These are phyloP conservation scores for Arthrobotrys pseudoclavata DNA, from an alignment of 2,329 filamentous ascomycete genomes.

Conservation along the genomic window DNA sequence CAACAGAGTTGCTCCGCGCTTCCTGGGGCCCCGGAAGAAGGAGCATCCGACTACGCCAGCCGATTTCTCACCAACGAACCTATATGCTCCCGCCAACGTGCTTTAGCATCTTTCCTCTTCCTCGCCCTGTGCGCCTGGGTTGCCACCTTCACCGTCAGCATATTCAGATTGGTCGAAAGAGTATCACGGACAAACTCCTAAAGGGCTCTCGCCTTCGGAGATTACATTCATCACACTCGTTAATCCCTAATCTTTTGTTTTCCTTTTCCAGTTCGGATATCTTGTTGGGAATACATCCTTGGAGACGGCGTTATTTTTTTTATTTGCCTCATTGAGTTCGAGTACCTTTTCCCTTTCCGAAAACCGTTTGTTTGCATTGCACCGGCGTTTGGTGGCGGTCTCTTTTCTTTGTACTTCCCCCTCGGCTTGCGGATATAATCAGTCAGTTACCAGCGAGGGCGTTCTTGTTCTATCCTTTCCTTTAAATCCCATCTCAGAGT, in stretches of 20 bases:
- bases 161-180: conserved; percentile 77
- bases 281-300: conserved; percentile 15
- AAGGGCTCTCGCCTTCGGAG: neutral
- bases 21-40: conserved; percentile 65
- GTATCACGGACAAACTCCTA: conserved; percentile 65
- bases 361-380: conserved; percentile 40
- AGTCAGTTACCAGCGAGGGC: conserved; percentile 36
- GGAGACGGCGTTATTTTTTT: conserved; percentile 35
- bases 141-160: conserved; percentile 87
- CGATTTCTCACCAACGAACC: conserved; percentile 63
- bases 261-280: conserved; percentile 5
- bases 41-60: conserved; percentile 61
- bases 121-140: conserved; percentile 90
- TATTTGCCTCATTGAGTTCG: conserved; percentile 21
- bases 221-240: conserved; percentile 28
- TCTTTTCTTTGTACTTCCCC: conserved; percentile 40
- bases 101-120: conserved; percentile 82
- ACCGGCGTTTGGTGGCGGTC: conserved; percentile 42
- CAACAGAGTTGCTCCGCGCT: conserved; percentile 72
- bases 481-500: neutral
- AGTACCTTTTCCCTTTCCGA: conserved; percentile 29
- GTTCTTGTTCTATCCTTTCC: conserved; percentile 27
- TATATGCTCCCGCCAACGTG: conserved; percentile 76
- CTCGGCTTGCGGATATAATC: conserved; percentile 36
- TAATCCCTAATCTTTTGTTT: conserved; percentile 6